phyloP scores from a whole-genome alignment of 75 land plant species.

The Ceratopteris richardii region DNA sequence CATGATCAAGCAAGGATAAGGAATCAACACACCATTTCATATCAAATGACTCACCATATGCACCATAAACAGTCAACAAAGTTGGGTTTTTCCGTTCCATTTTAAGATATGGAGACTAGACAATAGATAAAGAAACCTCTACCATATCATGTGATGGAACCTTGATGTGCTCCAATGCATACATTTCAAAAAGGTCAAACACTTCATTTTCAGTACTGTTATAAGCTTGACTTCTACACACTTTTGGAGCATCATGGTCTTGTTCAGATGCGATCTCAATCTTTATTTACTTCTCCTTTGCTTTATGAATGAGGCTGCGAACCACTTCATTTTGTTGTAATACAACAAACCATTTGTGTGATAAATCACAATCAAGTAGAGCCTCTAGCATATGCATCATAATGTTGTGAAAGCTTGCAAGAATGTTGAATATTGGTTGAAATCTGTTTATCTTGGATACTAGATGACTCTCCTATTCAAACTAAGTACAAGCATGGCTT shows the following conservation, averaged over 20 bases:
- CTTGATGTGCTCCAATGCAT: conserved; percentile 50
- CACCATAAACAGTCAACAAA: conserved; percentile 85
- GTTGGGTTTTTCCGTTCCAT: conserved; percentile 61
- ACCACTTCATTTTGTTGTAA: conserved; percentile 72
- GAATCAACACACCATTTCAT: conserved; percentile 69
- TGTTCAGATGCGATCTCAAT: not conserved
- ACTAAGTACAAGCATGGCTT: too few relatives aligned
- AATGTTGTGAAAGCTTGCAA: not conserved
- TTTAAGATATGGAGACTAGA: conserved; percentile 34
- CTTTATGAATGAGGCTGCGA: conserved; percentile 23
- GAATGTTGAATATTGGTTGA: not conserved
- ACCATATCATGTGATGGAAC: conserved; percentile 64
- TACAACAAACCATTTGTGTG: conserved; percentile 28
- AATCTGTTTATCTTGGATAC: too few relatives aligned
- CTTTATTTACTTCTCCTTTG: too few relatives aligned
- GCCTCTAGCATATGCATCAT: conserved; percentile 84
- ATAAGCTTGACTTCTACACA: too few relatives aligned
- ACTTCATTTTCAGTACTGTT: conserved; percentile 1
- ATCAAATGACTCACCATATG: conserved; percentile 86
- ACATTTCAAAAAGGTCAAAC: conserved; percentile 33
- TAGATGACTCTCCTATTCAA: too few relatives aligned
- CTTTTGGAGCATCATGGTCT: not conserved
- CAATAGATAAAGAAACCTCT: conserved; percentile 61
- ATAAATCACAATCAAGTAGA: conserved; percentile 72
- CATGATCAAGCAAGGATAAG: conserved; percentile 82